phyloP scores from a whole-genome alignment of 148 eudicot genomes.

The Tetragonia tetragonoides region DNA sequence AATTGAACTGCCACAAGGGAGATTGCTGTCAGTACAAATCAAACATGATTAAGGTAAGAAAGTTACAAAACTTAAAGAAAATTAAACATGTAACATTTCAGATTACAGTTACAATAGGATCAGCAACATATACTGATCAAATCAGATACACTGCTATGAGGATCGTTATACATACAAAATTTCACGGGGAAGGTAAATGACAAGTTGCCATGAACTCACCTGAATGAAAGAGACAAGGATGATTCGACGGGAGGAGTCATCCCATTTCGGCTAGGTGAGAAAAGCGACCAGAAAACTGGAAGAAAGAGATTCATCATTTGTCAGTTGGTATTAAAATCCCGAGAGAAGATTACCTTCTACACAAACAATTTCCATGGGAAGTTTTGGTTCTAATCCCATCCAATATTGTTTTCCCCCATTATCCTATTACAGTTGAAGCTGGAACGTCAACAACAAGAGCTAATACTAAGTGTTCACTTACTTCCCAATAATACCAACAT shows the following conservation, averaged over 20 bases:
- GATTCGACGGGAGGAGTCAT: conserved; percentile 57
- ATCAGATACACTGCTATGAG: background rate
- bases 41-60: background rate
- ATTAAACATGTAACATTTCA: background rate
- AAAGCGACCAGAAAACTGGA: conserved; percentile 84
- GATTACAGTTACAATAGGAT: too few species aligned
- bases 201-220: conserved; percentile 36
- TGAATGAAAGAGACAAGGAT: conserved; percentile 70
- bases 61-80: too few species aligned
- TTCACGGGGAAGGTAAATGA: background rate
- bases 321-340: background rate
- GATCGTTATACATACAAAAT: background rate
- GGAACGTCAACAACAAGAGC: background rate
- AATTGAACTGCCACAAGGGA: conserved; percentile 41
- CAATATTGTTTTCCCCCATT: too few species aligned
- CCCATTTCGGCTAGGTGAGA: conserved; percentile 58
- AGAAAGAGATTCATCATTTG: conserved; percentile 11
- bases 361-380: background rate
- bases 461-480: background rate
- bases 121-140: background rate
- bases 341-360: background rate
- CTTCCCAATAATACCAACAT: background rate
- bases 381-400: too few species aligned
- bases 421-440: too few species aligned
- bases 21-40: background rate